These are phyloP conservation scores for Xerocomellus chrysenteron DNA, from an alignment of 768 basidiomycete species.

Conservation along the genomic window DNA sequence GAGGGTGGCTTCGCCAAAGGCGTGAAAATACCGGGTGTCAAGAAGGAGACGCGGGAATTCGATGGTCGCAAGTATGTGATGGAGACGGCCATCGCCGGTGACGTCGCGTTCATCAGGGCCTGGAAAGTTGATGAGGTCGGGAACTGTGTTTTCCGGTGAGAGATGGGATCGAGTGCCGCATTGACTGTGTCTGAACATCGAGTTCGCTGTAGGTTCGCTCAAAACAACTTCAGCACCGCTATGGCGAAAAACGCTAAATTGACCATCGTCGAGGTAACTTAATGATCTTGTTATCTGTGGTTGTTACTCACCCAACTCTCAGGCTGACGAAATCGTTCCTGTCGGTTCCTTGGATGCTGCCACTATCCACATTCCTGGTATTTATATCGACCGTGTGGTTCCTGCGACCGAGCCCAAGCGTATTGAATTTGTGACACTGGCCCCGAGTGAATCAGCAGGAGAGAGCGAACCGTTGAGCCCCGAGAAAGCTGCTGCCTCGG, in stretches of 20 bases:
- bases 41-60: conserved; percentile 75
- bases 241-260: conserved; percentile 90
- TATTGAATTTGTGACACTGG: conserved; percentile 74
- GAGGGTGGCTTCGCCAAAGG: conserved; percentile 70
- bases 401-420: conserved; percentile 70
- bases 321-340: conserved; percentile 91
- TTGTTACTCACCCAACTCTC: not conserved
- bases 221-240: conserved; percentile 82
- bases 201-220: conserved; percentile 57
- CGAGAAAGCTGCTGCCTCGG: conserved; percentile 53
- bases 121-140: conserved; percentile 94
- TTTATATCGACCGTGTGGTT: conserved; percentile 90
- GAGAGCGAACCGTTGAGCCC: conserved; percentile 35
- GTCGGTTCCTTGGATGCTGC: conserved; percentile 78
- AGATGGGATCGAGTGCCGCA: not conserved
- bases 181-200: not conserved
- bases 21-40: conserved; percentile 67
- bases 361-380: conserved; percentile 77
- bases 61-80: conserved; percentile 79
- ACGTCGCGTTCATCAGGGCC: conserved; percentile 83
- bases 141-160: conserved; percentile 85
- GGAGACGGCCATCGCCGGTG: conserved; percentile 76
- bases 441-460: conserved; percentile 41
- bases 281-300: conserved; percentile 2
- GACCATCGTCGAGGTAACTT: conserved; percentile 82